A percentile compares a stretch with the other conserved stretches of the same genome.
Evolutionary conservation across 2,329 filamentous ascomycete species (phyloP).

Genomic region (Ceratocystis ficicola): DNA sequence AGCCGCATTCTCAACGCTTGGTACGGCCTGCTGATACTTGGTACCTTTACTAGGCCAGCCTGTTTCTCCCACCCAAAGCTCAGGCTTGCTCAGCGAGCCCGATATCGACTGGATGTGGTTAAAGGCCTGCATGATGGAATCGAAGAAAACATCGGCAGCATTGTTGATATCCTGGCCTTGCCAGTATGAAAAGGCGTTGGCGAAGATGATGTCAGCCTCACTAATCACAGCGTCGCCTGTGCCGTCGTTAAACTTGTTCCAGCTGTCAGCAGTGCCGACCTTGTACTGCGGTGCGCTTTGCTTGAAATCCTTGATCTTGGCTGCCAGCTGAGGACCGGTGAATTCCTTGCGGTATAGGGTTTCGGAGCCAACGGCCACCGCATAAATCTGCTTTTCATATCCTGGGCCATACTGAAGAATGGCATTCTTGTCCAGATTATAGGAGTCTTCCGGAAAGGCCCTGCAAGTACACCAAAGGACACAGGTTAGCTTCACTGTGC

Average conservation of each 20-base stretch:
- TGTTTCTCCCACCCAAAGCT: conserved; percentile 59
- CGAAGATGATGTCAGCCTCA: conserved; percentile 48
- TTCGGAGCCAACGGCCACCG: conserved; percentile 60
- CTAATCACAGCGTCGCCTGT: conserved; percentile 52
- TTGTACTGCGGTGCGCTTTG: conserved; percentile 41
- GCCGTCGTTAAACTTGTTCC: conserved; percentile 60
- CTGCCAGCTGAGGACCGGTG: conserved; percentile 46
- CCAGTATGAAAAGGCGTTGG: conserved; percentile 64
- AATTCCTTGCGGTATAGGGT: conserved; percentile 57
- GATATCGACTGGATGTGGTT: conserved; percentile 49
- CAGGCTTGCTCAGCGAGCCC: conserved; percentile 36
- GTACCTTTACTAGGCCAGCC: conserved; percentile 53
- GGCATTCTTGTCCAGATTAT: conserved; percentile 47
- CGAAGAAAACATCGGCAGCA: conserved; percentile 48
- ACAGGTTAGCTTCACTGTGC: not conserved
- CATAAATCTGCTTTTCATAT: conserved; percentile 49
- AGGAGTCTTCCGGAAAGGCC: conserved; percentile 52
- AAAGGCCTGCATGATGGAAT: conserved; percentile 54
- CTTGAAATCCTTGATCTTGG: conserved; percentile 51
- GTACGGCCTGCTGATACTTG: conserved; percentile 49
- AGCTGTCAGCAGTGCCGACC: conserved; percentile 58
- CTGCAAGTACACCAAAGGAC: conserved; percentile 27
- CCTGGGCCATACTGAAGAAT: conserved; percentile 32
- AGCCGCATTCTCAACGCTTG: conserved; percentile 45
- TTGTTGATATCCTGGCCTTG: conserved; percentile 48